Evolutionary conservation across 352 stramenopile genomes (phyloP).

Genomic region (Phytophthora palmivora): DNA sequence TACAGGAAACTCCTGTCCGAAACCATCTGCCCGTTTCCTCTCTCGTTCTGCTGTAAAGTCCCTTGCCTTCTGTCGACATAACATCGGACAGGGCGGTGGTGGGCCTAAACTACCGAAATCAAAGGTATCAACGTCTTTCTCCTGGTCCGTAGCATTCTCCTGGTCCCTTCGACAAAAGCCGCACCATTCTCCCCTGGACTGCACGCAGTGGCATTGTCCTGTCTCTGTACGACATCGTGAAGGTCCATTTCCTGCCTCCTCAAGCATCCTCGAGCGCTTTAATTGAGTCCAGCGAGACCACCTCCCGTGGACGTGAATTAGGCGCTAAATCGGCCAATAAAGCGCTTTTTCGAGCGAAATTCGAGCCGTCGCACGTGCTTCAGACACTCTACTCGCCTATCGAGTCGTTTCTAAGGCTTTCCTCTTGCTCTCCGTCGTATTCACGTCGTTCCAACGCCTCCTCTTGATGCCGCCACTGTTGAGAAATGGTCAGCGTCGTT

Average conservation of each 20-base stretch:
- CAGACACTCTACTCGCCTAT: slow-evolving; percentile 7
- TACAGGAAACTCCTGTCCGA: slow-evolving; percentile 1
- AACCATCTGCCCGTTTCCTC: slow-evolving; percentile 17
- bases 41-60: slow-evolving; percentile 40
- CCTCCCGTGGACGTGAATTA: slow-evolving; percentile 22
- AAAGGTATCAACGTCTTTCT: slow-evolving; percentile 29
- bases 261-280: slow-evolving; percentile 10
- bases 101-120: slow-evolving; percentile 37
- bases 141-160: slow-evolving; percentile 1
- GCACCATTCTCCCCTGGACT: slow-evolving; percentile 2
- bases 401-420: neutral
- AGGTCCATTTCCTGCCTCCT: slow-evolving; percentile 5
- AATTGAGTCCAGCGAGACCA: slow-evolving; percentile 27
- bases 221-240: slow-evolving; percentile 9
- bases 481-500: slow-evolving; percentile 14
- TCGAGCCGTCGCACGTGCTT: neutral
- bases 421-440: slow-evolving; percentile 2
- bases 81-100: slow-evolving; percentile 36
- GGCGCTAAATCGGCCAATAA: slow-evolving; percentile 7
- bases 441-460: neutral
- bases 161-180: slow-evolving; percentile 10
- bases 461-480: slow-evolving; percentile 10
- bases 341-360: slow-evolving; percentile 2
- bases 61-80: slow-evolving; percentile 50
- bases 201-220: slow-evolving; percentile 8